phyloP scores from a whole-genome alignment of 768 basidiomycete genomes.

The Leccinum imitatum region DNA sequence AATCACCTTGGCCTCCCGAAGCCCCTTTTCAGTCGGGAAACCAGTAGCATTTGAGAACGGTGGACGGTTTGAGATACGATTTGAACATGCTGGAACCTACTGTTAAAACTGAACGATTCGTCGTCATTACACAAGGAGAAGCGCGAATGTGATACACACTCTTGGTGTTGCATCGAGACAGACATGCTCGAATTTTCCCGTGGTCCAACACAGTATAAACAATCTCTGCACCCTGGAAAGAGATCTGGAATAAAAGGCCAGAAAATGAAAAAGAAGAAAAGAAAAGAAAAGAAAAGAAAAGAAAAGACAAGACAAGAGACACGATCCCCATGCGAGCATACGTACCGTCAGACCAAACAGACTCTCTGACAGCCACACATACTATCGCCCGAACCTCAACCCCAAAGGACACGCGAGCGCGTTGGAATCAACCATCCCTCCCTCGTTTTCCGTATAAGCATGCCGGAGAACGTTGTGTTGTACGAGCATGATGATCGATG shows the following conservation, averaged over 20 bases:
- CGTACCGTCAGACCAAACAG: slow-evolving; percentile 71
- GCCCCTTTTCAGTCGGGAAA: slow-evolving; percentile 78
- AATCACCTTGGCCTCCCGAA: slow-evolving; percentile 69
- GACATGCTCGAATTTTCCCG: slow-evolving; percentile 68
- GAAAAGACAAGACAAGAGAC: no score
- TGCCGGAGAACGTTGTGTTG: slow-evolving; percentile 95
- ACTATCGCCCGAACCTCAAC: slow-evolving; percentile 72
- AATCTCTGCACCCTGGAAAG: slow-evolving; percentile 52
- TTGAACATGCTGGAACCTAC: slow-evolving; percentile 43
- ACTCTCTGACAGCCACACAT: slow-evolving; percentile 70
- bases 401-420: slow-evolving; percentile 79
- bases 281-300: no score
- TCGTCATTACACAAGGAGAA: not conserved
- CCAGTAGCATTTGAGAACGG: slow-evolving; percentile 56
- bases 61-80: slow-evolving; percentile 76
- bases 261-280: no score
- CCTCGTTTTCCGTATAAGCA: slow-evolving; percentile 65
- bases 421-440: slow-evolving; percentile 80
- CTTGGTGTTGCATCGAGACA: slow-evolving; percentile 56
- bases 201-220: slow-evolving; percentile 62
- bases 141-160: slow-evolving; percentile 39
- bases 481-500: slow-evolving; percentile 72
- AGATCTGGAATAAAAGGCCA: no score
- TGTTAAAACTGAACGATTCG: not conserved
- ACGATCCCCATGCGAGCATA: slow-evolving; percentile 1